Conservation (phyloP, 2,329 filamentous ascomycete genomes). For the Alternaria brassicicola region DNA sequence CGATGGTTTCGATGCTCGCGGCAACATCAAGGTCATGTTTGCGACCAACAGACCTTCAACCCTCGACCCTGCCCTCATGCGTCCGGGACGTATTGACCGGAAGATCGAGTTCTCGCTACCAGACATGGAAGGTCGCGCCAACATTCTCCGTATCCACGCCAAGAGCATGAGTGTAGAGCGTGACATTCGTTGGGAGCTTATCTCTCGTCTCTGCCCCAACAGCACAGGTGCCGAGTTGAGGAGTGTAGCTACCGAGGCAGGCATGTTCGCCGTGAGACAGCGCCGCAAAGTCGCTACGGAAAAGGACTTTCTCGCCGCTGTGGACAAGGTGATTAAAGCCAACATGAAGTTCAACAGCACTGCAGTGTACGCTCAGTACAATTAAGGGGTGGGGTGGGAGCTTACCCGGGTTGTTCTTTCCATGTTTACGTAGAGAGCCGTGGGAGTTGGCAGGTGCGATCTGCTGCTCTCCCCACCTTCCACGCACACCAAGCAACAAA, state of each 20-base stretch:
- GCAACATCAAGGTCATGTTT: slow-evolving; percentile 99
- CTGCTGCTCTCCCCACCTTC: too few species aligned
- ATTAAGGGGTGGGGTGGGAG: too few species aligned
- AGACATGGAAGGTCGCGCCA: slow-evolving; percentile 94
- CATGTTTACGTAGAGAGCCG: too few species aligned
- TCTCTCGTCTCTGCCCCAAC: slow-evolving; percentile 95
- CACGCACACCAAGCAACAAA: too few species aligned
- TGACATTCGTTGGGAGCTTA: slow-evolving; percentile 98
- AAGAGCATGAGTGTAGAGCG: slow-evolving; percentile 99
- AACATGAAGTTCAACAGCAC: slow-evolving; percentile 99
- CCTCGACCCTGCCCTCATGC: slow-evolving; percentile 94
- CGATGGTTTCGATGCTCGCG: slow-evolving; percentile 93
- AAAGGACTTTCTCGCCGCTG: slow-evolving; percentile 97
- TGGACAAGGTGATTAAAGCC: slow-evolving; percentile 99
- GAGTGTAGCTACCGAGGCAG: slow-evolving; percentile 96
- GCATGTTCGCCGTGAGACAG: slow-evolving; percentile 96
- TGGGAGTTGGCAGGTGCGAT: too few species aligned
- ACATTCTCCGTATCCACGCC: slow-evolving; percentile 96
- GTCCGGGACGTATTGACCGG: slow-evolving; percentile 94
- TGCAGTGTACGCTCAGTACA: slow-evolving; percentile 98
- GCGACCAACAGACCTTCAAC: slow-evolving; percentile 96
- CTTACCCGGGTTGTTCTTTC: too few species aligned
- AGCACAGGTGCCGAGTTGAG: slow-evolving; percentile 94
- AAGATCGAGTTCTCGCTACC: slow-evolving; percentile 99
- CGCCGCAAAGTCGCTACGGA: slow-evolving; percentile 97